phyloP scores from a whole-genome alignment of 1,284 basidiomycete genomes.

The Coriolopsis trogii region DNA sequence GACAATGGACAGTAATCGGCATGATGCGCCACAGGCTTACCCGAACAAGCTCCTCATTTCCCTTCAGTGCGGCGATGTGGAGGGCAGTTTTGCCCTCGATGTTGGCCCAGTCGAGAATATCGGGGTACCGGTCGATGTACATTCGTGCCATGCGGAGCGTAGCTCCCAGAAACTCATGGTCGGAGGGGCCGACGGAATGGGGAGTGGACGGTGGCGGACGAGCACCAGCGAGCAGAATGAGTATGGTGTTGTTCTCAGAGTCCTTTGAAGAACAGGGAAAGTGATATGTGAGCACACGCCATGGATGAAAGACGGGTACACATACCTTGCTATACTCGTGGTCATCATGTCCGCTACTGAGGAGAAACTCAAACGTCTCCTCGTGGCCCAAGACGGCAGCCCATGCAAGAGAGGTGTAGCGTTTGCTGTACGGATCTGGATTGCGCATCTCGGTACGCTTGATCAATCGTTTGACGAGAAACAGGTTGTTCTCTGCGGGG shows the following conservation, averaged over 20 bases:
- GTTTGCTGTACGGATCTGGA: conserved; percentile 72
- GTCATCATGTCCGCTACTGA: conserved; percentile 86
- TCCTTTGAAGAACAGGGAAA: conserved; percentile 56
- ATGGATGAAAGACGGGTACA: conserved; percentile 16
- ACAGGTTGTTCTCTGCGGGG: conserved; percentile 84
- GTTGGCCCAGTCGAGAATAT: conserved; percentile 91
- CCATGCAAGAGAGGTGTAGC: conserved; percentile 88
- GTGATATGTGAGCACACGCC: conserved; percentile 9
- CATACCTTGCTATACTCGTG: conserved; percentile 85
- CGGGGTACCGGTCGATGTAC: conserved; percentile 82
- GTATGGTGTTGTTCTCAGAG: conserved; percentile 86
- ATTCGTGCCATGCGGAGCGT: conserved; percentile 78
- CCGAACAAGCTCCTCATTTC: conserved; percentile 85
- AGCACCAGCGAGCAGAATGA: conserved; percentile 84
- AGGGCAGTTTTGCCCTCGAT: conserved; percentile 86
- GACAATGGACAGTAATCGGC: conserved; percentile 19
- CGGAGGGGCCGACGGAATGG: conserved; percentile 48
- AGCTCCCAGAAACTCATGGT: conserved; percentile 67
- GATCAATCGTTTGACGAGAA: conserved; percentile 82
- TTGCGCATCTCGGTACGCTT: conserved; percentile 87
- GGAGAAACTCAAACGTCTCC: conserved; percentile 88
- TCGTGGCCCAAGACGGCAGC: conserved; percentile 83
- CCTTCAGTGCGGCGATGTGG: conserved; percentile 86
- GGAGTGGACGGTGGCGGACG: conserved; percentile 54
- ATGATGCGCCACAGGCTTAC: conserved; percentile 48